phyloP scores from a whole-genome alignment of 371 early-diverging fungal genomes.

The Thermomucor indicae-seudaticae region DNA sequence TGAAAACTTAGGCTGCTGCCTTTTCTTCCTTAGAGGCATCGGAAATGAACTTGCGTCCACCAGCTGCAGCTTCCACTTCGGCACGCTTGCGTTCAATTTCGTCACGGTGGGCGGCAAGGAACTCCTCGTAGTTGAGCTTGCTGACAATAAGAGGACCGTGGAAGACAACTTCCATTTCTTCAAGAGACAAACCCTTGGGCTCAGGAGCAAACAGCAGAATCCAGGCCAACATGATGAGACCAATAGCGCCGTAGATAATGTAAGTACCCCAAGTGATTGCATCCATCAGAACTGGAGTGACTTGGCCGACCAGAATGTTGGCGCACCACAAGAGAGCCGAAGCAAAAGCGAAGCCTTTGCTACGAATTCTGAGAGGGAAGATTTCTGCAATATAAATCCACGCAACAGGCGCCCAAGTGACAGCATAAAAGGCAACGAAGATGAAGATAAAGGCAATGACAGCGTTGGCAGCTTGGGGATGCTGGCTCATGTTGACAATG shows the following conservation, averaged over 20 bases:
- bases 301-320: conserved; percentile 63
- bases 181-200: conserved; percentile 56
- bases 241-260: conserved; percentile 57
- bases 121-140: conserved; percentile 22
- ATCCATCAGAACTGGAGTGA: conserved; percentile 40
- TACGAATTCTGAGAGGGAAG: conserved; percentile 49
- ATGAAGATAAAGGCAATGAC: conserved; percentile 47
- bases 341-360: conserved; percentile 44
- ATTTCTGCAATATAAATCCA: conserved; percentile 68
- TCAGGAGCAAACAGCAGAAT: conserved; percentile 57
- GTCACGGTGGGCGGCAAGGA: conserved; percentile 21
- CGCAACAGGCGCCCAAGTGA: conserved; percentile 49
- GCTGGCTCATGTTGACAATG: conserved; percentile 27
- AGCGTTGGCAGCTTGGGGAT: conserved; percentile 34
- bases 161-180: conserved; percentile 48
- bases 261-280: conserved; percentile 51
- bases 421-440: conserved; percentile 45
- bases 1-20: not conserved
- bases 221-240: conserved; percentile 50
- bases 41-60: not conserved
- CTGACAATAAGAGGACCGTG: conserved; percentile 27
- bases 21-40: not conserved
- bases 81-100: conserved; percentile 28
- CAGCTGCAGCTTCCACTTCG: conserved; percentile 15
- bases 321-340: conserved; percentile 83